Evolutionary conservation across 805 yeast species (phyloP), one percentile per base, ranked within the genome.

Genomic region (Danielia oregonensis): DNA sequence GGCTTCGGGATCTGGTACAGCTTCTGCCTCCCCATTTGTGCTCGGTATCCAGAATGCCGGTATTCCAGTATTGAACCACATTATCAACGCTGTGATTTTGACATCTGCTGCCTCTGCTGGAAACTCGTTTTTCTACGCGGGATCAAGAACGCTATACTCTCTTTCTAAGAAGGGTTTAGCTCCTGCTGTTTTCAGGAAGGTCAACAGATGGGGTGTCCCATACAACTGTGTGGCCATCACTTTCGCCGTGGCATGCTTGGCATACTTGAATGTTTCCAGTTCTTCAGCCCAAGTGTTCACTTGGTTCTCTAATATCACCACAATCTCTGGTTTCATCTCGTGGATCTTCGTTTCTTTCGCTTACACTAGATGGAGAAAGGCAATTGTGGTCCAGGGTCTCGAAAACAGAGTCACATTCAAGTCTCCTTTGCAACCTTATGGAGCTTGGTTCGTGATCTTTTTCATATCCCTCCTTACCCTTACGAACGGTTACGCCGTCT

Each of bases 1-100:
- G 45, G 35, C 48, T 28, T 23, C 42, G 28, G 59, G 55, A 10
- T 26, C 37, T 9, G 30, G 38, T 28, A 59, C 73, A 46, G 83
- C 83, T 17, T 79, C 88, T 19, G 79, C 81, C 12, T 77, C 82
- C 13, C 93, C 95, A 0, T 86, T 82, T 50, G 93, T 85, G 33
- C 76, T 87, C 48, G 91, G 91, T 2, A 86, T 87, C 87, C 72
- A 70, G 59, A 70, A 68, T 36, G 61, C 86, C 50, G 72, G 76
- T 1, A 82, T 87, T 35, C 74, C 65, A 22, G 80, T 74, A 0
- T 65, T 86, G 30, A 94, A 94, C 21, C 76, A 81, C 51, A 70
- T 87, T 40, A 87, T 88, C 37, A 88, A 88, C 58, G 94, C 77
- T 1, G 74, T 86, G 19, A 70, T 87, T 36, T 68, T 87, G 35